Conservation (phyloP, 2,329 filamentous ascomycete species). For the Alternaria viburni region DNA sequence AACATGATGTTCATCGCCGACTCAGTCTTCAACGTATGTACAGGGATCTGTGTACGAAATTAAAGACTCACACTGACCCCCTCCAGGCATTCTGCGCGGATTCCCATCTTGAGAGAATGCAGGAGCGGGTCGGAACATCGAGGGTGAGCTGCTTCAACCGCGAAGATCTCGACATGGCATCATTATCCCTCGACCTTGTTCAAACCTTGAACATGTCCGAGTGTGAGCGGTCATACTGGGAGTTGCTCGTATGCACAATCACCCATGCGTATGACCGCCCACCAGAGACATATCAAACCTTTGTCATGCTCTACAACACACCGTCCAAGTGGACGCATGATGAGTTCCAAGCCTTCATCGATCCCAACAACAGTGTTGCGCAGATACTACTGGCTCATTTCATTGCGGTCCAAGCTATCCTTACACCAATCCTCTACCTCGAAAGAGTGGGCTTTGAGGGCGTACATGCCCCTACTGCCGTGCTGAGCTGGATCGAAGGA, state of each 20-base stretch:
- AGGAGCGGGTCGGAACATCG: conserved; percentile 29
- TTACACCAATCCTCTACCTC: conserved; percentile 50
- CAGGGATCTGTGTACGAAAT: background rate
- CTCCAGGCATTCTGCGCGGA: conserved; percentile 38
- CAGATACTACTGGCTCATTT: conserved; percentile 57
- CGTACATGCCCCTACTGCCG: conserved; percentile 39
- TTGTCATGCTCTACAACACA: conserved; percentile 51
- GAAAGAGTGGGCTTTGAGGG: conserved; percentile 44
- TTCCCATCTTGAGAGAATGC: conserved; percentile 42
- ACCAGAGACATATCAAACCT: conserved; percentile 49
- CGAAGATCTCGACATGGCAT: conserved; percentile 39
- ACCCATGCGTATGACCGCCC: conserved; percentile 39
- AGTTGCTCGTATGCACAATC: conserved; percentile 32
- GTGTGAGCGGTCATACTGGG: conserved; percentile 38
- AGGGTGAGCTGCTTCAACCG: conserved; percentile 25
- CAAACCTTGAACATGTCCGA: conserved; percentile 36
- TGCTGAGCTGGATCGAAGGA: conserved; percentile 42
- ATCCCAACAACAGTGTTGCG: conserved; percentile 50
- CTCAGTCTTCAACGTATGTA: conserved; percentile 39
- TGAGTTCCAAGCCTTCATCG: conserved; percentile 53
- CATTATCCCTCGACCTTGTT: conserved; percentile 35
- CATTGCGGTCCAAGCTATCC: conserved; percentile 54
- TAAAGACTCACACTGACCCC: background rate
- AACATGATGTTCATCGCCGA: conserved; percentile 26
- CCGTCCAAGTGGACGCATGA: conserved; percentile 51